phyloP scores from a whole-genome alignment of 495 filamentous ascomycete genomes.

The Annulohypoxylon nitens region DNA sequence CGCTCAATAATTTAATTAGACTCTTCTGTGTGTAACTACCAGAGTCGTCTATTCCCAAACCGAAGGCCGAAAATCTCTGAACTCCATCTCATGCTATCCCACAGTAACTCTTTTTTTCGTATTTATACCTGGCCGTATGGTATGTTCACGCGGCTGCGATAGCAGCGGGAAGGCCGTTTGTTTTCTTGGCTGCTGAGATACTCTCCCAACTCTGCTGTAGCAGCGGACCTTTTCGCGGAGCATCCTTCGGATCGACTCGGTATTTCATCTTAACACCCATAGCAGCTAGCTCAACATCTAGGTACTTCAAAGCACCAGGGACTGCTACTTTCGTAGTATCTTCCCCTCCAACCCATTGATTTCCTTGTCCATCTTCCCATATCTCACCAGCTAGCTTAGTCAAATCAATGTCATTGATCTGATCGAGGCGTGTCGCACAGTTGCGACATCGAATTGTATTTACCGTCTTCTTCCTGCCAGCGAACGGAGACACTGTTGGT shows the following conservation, averaged over 20 bases:
- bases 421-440: conserved; percentile 76
- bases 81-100: conserved; percentile 41
- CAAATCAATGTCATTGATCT: conserved; percentile 67
- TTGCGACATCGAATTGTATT: conserved; percentile 80
- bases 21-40: conserved; percentile 37
- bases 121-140: background rate
- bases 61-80: conserved; percentile 26
- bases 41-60: conserved; percentile 18
- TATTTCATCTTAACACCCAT: conserved; percentile 96
- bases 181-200: conserved; percentile 42
- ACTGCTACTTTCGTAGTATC: conserved; percentile 92
- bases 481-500: conserved; percentile 77
- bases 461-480: conserved; percentile 69
- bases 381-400: conserved; percentile 74
- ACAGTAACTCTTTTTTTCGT: conserved; percentile 2
- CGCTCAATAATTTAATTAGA: conserved; percentile 26
- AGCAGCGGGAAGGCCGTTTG: conserved; percentile 39
- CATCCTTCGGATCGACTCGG: conserved; percentile 73
- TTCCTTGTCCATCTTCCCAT: conserved; percentile 92
- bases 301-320: conserved; percentile 89
- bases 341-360: conserved; percentile 85
- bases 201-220: conserved; percentile 46
- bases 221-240: conserved; percentile 59
- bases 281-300: conserved; percentile 93
- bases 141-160: conserved; percentile 30